phyloP scores from a whole-genome alignment of 768 basidiomycete genomes.

The Sarcodon aspratus region DNA sequence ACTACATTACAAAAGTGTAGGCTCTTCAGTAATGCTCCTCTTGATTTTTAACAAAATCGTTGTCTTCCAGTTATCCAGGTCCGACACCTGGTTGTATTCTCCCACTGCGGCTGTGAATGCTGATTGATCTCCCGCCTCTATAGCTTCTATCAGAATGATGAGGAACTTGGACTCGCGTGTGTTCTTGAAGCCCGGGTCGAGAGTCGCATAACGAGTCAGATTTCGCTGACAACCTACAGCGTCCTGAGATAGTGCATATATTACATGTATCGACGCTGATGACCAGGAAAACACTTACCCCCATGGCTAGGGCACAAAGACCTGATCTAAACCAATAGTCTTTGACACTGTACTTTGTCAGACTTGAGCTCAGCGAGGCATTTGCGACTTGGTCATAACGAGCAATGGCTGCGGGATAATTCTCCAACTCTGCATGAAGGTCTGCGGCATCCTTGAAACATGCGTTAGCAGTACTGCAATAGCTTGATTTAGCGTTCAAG shows the following conservation, averaged over 20 bases:
- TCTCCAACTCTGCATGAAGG: slow-evolving; percentile 79
- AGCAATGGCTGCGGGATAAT: slow-evolving; percentile 76
- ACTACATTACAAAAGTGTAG: slow-evolving; percentile 12
- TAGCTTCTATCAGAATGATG: slow-evolving; percentile 64
- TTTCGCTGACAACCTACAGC: slow-evolving; percentile 75
- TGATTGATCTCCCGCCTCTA: slow-evolving; percentile 60
- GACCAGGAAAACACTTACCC: slow-evolving; percentile 36
- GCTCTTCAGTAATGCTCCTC: slow-evolving; percentile 57
- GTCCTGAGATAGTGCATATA: slow-evolving; percentile 42
- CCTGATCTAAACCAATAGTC: slow-evolving; percentile 90
- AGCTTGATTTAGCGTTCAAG: slow-evolving; percentile 3
- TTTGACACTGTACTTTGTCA: slow-evolving; percentile 98
- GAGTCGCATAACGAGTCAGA: slow-evolving; percentile 61
- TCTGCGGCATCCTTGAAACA: slow-evolving; percentile 98
- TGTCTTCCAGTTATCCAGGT: slow-evolving; percentile 97
- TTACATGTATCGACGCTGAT: neutral
- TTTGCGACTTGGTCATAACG: slow-evolving; percentile 87
- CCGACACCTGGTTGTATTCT: slow-evolving; percentile 86
- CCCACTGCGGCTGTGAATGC: slow-evolving; percentile 75
- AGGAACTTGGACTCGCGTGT: slow-evolving; percentile 92
- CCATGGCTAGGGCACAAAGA: slow-evolving; percentile 82
- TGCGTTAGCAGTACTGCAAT: slow-evolving; percentile 80
- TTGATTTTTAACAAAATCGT: slow-evolving; percentile 84
- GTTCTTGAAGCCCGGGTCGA: slow-evolving; percentile 76
- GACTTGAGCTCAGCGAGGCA: slow-evolving; percentile 62